Conservation (phyloP, 768 basidiomycete genomes). For the Rhizopogon vesiculosus region DNA sequence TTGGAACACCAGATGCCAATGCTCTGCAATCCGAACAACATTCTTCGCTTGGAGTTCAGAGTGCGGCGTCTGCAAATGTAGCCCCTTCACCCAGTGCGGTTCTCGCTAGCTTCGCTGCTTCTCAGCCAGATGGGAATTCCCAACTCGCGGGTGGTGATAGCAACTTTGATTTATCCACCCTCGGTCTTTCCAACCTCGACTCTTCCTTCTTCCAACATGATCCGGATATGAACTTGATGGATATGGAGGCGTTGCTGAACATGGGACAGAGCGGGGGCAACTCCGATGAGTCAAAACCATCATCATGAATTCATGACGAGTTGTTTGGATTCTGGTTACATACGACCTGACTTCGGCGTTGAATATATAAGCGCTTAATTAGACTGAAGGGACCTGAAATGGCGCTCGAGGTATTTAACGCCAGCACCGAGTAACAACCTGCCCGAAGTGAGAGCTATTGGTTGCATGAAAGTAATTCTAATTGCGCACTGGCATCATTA, state of each 20-base stretch:
- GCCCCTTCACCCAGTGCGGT: conserved; percentile 37
- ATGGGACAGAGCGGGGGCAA: conserved; percentile 29
- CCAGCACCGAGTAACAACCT: too few relatives aligned
- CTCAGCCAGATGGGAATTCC: conserved; percentile 9
- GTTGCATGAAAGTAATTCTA: too few relatives aligned
- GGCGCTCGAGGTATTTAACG: too few relatives aligned
- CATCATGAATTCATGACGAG: conserved; percentile 7
- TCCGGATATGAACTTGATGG: conserved; percentile 42
- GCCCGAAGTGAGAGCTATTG: too few relatives aligned
- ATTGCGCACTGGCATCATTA: too few relatives aligned
- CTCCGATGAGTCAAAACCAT: conserved; percentile 20
- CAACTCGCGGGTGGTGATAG: conserved; percentile 17
- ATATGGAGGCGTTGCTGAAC: conserved; percentile 52
- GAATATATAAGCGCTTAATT: too few relatives aligned
- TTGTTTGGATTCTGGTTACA: background rate
- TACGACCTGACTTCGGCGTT: too few relatives aligned
- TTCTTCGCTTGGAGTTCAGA: conserved; percentile 25
- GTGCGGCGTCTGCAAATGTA: conserved; percentile 13
- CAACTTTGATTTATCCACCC: conserved; percentile 44
- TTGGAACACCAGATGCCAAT: conserved; percentile 13
- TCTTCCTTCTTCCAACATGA: conserved; percentile 37
- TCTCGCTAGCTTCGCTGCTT: conserved; percentile 43
- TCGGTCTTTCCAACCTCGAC: conserved; percentile 43
- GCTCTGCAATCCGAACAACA: conserved; percentile 17
- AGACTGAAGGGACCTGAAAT: too few relatives aligned